Base-by-base conservation (phyloP, 176 grass and related monocot species). In the Musa itinerans region DNA sequence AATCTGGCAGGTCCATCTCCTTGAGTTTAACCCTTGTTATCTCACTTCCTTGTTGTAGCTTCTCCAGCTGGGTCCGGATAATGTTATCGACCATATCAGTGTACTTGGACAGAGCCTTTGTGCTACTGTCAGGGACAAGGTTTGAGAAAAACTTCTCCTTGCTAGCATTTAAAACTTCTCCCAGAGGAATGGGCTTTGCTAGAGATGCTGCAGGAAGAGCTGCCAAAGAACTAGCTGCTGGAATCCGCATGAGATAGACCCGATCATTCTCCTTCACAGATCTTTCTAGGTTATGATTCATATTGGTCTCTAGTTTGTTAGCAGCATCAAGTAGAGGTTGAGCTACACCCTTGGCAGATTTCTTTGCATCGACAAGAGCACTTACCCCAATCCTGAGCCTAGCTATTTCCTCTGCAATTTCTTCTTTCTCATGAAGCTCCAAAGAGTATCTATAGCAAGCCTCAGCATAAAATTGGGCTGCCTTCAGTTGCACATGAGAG, bases 381-480 rank as follows among this genome's bases (percentile, higher is more conserved):
- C 76, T 81, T 52, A 89, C 53, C 63, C 79, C 87, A 12, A 85
- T 72, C 73, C 75, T 88, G 10, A 92, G 71, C 24, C 84, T 82
- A 72, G 87, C 73, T 66, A 92, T 85, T 78, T 89, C 90, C 80
- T 89, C 90, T 1, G 81, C 90, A n/a, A 89, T 89, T 80, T 93
- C 87, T 53, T 76, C 83, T 77, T 89, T 87, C 20, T 87, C 82
- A 22, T 89, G 87, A 79, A 93, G 83, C 43, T 87, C 84, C 11
- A 85, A 84, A 22, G 70, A 63, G 5, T 85, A 85, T 25, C 74
- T 74, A 21, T 79, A 85, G 74, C 87, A 89, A 78, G 90, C 87
- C 79, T 89, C 81, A 62, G 90, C 87, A 76, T 83, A 83, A 77
- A 87, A 79, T 15, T 76, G 67, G 71, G 84, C 85, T 43, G 83